These are phyloP conservation scores for Tinospora cordifolia DNA, from an alignment of 164 flowering plant species.

Conservation along the genomic window DNA sequence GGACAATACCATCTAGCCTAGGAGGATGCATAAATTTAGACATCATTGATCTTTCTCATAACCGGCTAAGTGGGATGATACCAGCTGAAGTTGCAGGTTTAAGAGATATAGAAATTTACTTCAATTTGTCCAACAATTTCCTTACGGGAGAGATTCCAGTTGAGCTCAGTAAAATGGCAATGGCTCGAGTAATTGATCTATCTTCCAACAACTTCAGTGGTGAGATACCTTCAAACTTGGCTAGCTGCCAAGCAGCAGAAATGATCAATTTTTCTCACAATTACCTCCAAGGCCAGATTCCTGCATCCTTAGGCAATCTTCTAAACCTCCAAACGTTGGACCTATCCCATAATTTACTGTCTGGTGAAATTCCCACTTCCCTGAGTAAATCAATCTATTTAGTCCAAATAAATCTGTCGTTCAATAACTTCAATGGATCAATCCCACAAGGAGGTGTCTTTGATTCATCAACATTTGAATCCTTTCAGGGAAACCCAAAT, in stretches of 20 bases:
- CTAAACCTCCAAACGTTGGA: constrained; percentile 21
- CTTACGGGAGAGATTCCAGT: constrained; percentile 16
- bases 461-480: constrained; percentile 14
- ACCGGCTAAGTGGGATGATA: constrained; percentile 21
- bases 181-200: constrained; percentile 21
- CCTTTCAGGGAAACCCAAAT: constrained; percentile 20
- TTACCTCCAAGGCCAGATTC: constrained; percentile 19
- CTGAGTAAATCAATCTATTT: constrained; percentile 15
- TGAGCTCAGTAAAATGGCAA: constrained; percentile 22
- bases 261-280: constrained; percentile 22
- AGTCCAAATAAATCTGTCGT: constrained; percentile 18
- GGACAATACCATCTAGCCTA: constrained; percentile 21
- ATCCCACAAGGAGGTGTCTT: constrained; percentile 19
- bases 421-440: constrained; percentile 18
- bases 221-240: constrained; percentile 20
- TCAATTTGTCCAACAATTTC: constrained; percentile 22
- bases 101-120: constrained; percentile 16
- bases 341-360: constrained; percentile 21
- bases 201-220: constrained; percentile 24
- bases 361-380: constrained; percentile 19
- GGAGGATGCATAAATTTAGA: constrained; percentile 20
- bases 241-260: constrained; percentile 19
- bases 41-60: constrained; percentile 21
- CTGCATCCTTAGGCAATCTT: constrained; percentile 19
- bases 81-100: constrained; percentile 23